Evolutionary conservation across 2,329 filamentous ascomycete species (phyloP).

Genomic region (Cladophialophora immunda): DNA sequence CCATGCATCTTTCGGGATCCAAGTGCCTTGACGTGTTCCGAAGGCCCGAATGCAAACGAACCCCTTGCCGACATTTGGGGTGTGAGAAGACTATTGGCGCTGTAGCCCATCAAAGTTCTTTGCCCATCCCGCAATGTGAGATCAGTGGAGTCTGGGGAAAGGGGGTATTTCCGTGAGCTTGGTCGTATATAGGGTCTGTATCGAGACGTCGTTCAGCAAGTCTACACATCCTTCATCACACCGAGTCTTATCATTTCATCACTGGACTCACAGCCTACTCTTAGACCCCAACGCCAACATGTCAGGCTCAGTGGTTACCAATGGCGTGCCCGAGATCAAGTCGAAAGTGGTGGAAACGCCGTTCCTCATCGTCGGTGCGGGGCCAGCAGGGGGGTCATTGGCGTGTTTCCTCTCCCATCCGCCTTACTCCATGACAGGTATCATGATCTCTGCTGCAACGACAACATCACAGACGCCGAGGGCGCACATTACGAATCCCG

Average conservation of each 20-base stretch:
- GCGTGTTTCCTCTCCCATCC: constrained; percentile 36
- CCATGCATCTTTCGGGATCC: neutral
- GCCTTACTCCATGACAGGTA: constrained; percentile 39
- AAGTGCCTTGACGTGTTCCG: neutral
- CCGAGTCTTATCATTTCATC: neutral
- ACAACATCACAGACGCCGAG: constrained; percentile 40
- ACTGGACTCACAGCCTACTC: neutral
- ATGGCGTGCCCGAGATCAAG: constrained; percentile 26
- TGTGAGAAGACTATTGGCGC: neutral
- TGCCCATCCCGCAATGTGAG: constrained; percentile 8
- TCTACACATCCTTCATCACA: neutral
- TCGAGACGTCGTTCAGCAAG: neutral
- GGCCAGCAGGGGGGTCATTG: constrained; percentile 62
- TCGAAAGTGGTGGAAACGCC: constrained; percentile 34
- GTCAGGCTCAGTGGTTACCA: constrained; percentile 21
- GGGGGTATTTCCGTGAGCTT: constrained; percentile 34
- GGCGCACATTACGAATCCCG: constrained; percentile 42
- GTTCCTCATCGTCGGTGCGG: constrained; percentile 53
- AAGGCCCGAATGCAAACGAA: neutral
- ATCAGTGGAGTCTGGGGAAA: constrained; percentile 29
- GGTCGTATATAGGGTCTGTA: neutral
- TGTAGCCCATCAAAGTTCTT: constrained; percentile 10
- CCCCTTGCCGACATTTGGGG: neutral
- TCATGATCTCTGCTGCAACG: constrained; percentile 39
- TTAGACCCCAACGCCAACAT: constrained; percentile 12